Percentiles rank a stretch among this genome's conserved stretches.
Evolutionary conservation across 495 filamentous ascomycete genomes (phyloP).

Genomic region (Talaromyces adpressus): DNA sequence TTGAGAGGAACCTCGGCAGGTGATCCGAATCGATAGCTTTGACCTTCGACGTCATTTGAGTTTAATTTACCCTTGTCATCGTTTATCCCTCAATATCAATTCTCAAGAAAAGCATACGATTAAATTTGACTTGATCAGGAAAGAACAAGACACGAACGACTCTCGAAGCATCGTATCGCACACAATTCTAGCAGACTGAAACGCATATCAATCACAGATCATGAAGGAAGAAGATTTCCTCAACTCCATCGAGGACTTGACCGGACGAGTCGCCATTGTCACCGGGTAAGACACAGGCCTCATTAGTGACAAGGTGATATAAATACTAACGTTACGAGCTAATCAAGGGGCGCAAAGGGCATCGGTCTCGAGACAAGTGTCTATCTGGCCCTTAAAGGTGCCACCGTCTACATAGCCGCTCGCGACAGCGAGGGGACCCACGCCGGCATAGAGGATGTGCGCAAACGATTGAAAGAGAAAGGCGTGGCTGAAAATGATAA

Average conservation of each 20-base stretch:
- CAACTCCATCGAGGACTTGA: constrained; percentile 11
- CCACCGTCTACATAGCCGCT: constrained; percentile 17
- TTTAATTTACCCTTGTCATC: neutral
- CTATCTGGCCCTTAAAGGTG: constrained; percentile 12
- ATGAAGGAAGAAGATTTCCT: constrained; percentile 12
- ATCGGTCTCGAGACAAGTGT: constrained; percentile 17
- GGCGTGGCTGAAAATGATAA: neutral
- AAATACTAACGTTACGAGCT: neutral
- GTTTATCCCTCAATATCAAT: neutral
- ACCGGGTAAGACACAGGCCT: constrained; percentile 10
- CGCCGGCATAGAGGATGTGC: constrained; percentile 8
- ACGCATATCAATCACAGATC: neutral
- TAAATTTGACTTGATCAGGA: neutral
- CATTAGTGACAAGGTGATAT: neutral
- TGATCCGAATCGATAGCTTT: neutral
- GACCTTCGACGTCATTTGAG: neutral
- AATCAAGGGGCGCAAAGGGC: constrained; percentile 13
- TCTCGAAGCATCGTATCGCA: neutral
- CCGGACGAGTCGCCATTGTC: constrained; percentile 15
- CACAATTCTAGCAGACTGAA: neutral
- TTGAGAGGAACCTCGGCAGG: neutral
- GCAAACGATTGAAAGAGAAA: neutral
- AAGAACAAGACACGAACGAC: neutral
- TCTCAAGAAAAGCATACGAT: neutral
- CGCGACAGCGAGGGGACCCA: constrained; percentile 12